These are phyloP conservation scores for Nidula niveotomentosa DNA, from an alignment of 1,284 basidiomycete species.

Conservation along the genomic window DNA sequence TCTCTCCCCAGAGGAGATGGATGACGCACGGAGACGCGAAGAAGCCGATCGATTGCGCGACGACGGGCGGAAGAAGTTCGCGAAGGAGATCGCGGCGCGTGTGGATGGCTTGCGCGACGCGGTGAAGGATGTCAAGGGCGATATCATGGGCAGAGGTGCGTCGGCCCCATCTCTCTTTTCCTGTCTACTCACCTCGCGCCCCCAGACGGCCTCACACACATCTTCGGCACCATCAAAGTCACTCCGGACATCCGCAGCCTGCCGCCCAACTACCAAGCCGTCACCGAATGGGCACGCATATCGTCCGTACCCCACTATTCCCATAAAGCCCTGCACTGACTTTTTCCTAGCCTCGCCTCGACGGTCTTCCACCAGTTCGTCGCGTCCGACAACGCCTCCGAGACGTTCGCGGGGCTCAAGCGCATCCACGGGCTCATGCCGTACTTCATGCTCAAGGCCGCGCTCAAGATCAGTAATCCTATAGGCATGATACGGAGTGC, in stretches of 20 bases:
- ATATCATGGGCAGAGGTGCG: constrained; percentile 81
- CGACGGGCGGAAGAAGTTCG: constrained; percentile 85
- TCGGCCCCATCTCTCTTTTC: constrained; percentile 1
- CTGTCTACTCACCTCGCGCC: constrained; percentile 6
- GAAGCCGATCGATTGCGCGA: constrained; percentile 91
- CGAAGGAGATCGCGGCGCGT: constrained; percentile 81
- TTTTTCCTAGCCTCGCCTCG: constrained; percentile 70
- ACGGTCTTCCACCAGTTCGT: constrained; percentile 96
- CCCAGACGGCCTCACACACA: constrained; percentile 80
- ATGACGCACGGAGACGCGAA: constrained; percentile 80
- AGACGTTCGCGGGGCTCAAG: constrained; percentile 87
- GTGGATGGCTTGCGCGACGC: constrained; percentile 89
- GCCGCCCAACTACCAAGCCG: constrained; percentile 84
- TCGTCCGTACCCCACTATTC: constrained; percentile 59
- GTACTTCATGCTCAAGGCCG: constrained; percentile 94
- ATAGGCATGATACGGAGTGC: constrained; percentile 89
- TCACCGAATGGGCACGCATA: constrained; percentile 96
- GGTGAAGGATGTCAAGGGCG: constrained; percentile 87
- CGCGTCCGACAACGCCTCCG: constrained; percentile 91
- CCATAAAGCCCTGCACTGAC: constrained; percentile 7
- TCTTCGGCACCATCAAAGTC: constrained; percentile 87
- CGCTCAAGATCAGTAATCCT: constrained; percentile 93
- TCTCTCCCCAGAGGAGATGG: constrained; percentile 73
- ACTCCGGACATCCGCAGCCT: constrained; percentile 80
- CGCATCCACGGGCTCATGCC: constrained; percentile 97